Base-by-base conservation (phyloP, 176 grass and related monocot species). In the Oryza glaberrima region DNA sequence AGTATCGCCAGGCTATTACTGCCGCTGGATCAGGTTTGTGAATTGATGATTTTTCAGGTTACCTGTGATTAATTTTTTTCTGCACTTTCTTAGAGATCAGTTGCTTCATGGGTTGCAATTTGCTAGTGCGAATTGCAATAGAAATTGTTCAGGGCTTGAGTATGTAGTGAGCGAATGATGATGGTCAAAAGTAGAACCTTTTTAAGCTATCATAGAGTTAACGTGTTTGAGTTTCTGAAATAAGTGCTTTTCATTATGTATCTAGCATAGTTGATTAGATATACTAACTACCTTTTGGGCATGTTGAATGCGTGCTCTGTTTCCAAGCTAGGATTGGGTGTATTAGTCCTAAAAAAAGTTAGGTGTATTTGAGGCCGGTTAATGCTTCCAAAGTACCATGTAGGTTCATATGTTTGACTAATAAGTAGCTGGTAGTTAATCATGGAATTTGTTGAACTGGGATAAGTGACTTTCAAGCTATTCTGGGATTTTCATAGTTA, bases 1-100 rank as follows among this genome's bases (percentile, higher is more conserved):
- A 92, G 88, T 96, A 99, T 64, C 89, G 96, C 8, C 96, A 99
- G 90, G 93, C 93, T 8, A 87, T 99, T 73, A 96, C 93, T 9
- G 96, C 96, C 3, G 93, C 93, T 65, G 93, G 93, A 54, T 96
- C 93, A 91, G 96, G 96, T 99, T 83, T 22, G 36, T 65, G 23
- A 85, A 48, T 65, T 26, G 4, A 77, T 71, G 19, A 64, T 45
- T 49, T 70, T 68, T 6, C 10, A 23, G 22, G 34, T 70, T 89
- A n/a, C 46, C 3, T 76, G 22, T 34, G 16, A 44, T 70, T 44
- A 41, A 41, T 75, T 7, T 68, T 73, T 73, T 73, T 73, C 70
- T 48, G 17, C 69, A 69, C 64, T 44, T 83, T n/a, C 69, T 35
- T 56, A 41, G 26, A 6, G 25, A 65, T 46, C 16, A 16, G 22